Evolutionary conservation across 2,329 filamentous ascomycete genomes (phyloP).

Genomic region (Tolypocladium amazonense): DNA sequence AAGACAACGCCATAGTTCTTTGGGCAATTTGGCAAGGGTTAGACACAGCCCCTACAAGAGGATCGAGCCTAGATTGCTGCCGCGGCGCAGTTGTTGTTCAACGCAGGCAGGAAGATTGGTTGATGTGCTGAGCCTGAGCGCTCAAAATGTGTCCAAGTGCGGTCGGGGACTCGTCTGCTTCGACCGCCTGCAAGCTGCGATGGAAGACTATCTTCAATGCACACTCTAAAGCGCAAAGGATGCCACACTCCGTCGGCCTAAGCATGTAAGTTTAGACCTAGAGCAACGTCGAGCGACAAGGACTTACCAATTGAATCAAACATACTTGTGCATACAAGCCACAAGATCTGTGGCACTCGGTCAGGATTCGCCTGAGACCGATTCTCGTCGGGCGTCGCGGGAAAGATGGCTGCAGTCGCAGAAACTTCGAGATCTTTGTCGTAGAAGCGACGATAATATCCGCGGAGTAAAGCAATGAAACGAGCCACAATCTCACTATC

Average conservation of each 20-base stretch:
- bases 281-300: not conserved
- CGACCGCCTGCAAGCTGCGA: not conserved
- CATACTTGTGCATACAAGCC: not conserved
- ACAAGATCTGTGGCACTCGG: not conserved
- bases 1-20: constrained; percentile 8
- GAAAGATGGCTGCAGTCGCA: not conserved
- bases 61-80: not conserved
- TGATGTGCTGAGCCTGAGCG: not conserved
- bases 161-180: no score
- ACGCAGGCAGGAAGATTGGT: not conserved
- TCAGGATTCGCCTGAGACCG: not conserved
- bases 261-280: not conserved
- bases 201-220: not conserved
- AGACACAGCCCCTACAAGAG: not conserved
- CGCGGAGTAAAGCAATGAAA: not conserved
- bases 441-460: not conserved
- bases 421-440: not conserved
- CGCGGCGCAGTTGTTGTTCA: not conserved
- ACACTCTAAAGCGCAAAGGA: not conserved
- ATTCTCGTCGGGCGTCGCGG: not conserved
- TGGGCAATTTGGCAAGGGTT: not conserved
- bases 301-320: not conserved
- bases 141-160: not conserved
- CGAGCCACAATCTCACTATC: not conserved
- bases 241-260: not conserved